A percentile compares a stretch with the other conserved stretches of the same genome.
Conservation (phyloP, 78 protist genomes). For the Dictyostelium citrinum region DNA sequence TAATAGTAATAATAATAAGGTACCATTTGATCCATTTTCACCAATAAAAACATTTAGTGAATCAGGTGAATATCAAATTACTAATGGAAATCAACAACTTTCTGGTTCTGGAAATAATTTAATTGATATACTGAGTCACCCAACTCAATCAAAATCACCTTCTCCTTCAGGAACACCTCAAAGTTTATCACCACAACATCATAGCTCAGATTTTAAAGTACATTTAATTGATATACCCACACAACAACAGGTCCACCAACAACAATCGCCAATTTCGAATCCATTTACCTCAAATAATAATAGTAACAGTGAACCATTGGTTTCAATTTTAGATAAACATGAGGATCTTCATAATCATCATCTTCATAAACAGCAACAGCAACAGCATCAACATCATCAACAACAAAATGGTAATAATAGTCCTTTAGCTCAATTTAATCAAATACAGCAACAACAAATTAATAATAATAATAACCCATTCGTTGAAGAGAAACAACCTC, state of each 20-base stretch:
- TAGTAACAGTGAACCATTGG: conserved; percentile 14
- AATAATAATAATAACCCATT: neutral
- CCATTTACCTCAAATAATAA: neutral
- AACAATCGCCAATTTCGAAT: conserved; percentile 2
- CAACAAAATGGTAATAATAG: neutral
- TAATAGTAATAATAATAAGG: neutral
- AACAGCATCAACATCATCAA: neutral
- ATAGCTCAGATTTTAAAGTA: conserved; percentile 53
- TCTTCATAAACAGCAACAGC: neutral
- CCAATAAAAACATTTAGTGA: conserved; percentile 21
- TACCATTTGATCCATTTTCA: conserved; percentile 54
- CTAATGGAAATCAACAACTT: neutral
- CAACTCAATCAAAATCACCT: conserved; percentile 19
- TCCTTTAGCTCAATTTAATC: neutral
- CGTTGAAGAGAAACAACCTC: neutral
- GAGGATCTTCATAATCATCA: conserved; percentile 1
- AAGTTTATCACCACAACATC: conserved; percentile 61
- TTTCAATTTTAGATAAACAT: conserved; percentile 10
- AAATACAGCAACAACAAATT: conserved; percentile 1
- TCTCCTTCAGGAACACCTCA: conserved; percentile 53
- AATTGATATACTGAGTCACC: neutral
- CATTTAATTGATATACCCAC: conserved; percentile 59
- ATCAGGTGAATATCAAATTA: neutral
- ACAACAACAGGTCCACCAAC: neutral
- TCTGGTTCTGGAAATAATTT: neutral